Base-by-base conservation (phyloP, 768 basidiomycete genomes). In the Stropharia rugosoannulata region DNA sequence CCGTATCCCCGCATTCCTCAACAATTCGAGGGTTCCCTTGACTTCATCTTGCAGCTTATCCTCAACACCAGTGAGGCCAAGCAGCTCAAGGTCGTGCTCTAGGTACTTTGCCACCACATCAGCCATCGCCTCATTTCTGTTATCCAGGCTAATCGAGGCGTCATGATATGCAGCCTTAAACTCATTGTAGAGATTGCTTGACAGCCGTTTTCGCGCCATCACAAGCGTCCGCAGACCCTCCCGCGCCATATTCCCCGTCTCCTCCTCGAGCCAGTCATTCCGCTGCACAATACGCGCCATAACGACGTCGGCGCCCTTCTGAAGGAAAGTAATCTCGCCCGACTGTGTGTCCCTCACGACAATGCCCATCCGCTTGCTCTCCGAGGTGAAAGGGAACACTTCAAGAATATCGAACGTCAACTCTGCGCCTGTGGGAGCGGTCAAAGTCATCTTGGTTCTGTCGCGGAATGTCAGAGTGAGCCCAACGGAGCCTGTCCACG, bases 181-280 rank as follows among this genome's bases (percentile, higher is more conserved):
- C 15, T 84, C 83, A 0, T 73, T 73, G 63, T 91, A 98, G 8
- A 84, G 71, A 43, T 88, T 85, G 12, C 80, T 70, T 6, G 82
- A 80, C 12, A 99, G 73, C 41, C 83, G 75, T 67, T 94, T 95
- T 47, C 92, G 77, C 4, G 86, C 96, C 71, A 98, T 84, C 41
- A 99, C 97, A 39, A 99, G 81, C 29, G 97, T 99, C 10, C 97
- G 81, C 49, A 99, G 68, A 0, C 97, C 97, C 63, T 99, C 97
- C 13, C 96, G 79, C 1, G 96, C 96, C 96, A 99, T 98, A 67
- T 99, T 98, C 9, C 88, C 95, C 7, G 91, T 94, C 72, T 99
- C 97, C 68, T 99, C 97, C 64, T 99, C 97, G 1, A 99, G 78
- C 97, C 97, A 98, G 71, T 98, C 97, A 68, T 98, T 98, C 64